phyloP scores from a whole-genome alignment of 2,329 filamentous ascomycete genomes.

The Dothideomycetidae sp. region DNA sequence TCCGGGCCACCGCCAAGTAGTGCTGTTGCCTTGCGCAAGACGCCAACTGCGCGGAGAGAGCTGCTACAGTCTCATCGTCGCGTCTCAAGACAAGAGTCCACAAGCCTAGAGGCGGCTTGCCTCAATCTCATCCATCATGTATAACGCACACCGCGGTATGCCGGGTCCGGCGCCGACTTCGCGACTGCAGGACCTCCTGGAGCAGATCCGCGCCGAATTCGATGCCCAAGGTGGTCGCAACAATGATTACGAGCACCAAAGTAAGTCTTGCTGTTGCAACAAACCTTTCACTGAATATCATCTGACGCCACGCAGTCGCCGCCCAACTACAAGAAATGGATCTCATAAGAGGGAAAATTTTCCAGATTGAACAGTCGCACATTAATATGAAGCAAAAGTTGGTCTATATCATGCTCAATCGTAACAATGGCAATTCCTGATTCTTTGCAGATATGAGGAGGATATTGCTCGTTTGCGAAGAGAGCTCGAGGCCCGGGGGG shows the following conservation, averaged over 20 bases:
- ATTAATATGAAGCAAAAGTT: constrained; percentile 84
- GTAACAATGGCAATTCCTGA: constrained; percentile 12
- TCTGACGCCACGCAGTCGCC: constrained; percentile 46
- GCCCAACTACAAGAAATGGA: constrained; percentile 91
- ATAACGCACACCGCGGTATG: constrained; percentile 74
- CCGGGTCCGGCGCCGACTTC: constrained; percentile 41
- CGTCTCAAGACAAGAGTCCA: neutral
- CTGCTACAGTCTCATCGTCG: neutral
- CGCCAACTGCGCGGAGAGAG: neutral
- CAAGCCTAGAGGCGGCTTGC: neutral
- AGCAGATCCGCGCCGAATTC: constrained; percentile 81
- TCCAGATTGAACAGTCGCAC: constrained; percentile 80
- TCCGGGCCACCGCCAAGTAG: too few species aligned
- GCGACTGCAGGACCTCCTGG: constrained; percentile 81
- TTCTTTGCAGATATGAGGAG: constrained; percentile 64
- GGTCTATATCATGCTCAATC: constrained; percentile 23
- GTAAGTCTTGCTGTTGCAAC: constrained; percentile 43
- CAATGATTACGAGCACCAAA: constrained; percentile 82
- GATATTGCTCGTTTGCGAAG: constrained; percentile 74
- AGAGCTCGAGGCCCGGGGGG: constrained; percentile 64
- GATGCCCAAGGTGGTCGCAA: constrained; percentile 60
- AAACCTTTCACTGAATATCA: neutral
- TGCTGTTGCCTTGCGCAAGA: neutral
- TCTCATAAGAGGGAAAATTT: constrained; percentile 84
- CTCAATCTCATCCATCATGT: constrained; percentile 46